These are phyloP conservation scores for Pterocarpus santalinus DNA, from an alignment of 306 rosid genomes.

Conservation along the genomic window DNA sequence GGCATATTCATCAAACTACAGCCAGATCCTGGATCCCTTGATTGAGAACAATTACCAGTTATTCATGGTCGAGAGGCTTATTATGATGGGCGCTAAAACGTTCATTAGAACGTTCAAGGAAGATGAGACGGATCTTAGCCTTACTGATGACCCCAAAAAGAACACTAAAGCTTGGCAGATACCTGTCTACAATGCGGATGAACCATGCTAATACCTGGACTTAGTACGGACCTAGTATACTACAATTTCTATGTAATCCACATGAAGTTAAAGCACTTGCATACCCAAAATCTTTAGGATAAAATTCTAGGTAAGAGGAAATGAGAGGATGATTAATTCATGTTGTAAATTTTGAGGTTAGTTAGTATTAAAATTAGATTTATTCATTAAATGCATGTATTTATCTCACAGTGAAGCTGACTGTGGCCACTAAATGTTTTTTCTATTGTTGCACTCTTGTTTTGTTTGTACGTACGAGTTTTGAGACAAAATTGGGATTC, in stretches of 20 bases:
- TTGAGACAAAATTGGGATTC: neutral
- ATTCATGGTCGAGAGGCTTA: constrained; percentile 92
- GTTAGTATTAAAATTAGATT: constrained; percentile 46
- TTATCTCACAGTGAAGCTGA: constrained; percentile 29
- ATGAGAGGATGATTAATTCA: constrained; percentile 43
- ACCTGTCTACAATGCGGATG: constrained; percentile 77
- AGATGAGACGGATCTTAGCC: constrained; percentile 74
- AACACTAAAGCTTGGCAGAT: constrained; percentile 88
- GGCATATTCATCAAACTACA: constrained; percentile 71
- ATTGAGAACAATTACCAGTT: constrained; percentile 80
- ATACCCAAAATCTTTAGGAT: constrained; percentile 17
- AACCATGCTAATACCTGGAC: constrained; percentile 57
- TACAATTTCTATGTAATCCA: constrained; percentile 5
- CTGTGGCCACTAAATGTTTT: neutral
- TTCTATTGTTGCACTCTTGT: neutral
- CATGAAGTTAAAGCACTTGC: neutral
- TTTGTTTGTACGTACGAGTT: neutral
- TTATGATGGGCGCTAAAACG: constrained; percentile 82
- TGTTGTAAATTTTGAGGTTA: constrained; percentile 59
- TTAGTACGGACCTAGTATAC: neutral
- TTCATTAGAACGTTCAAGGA: constrained; percentile 88
- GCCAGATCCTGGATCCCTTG: constrained; percentile 63
- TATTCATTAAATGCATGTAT: constrained; percentile 43
- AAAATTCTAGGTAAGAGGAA: constrained; percentile 21
- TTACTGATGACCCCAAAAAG: constrained; percentile 94